phyloP scores from a whole-genome alignment of 1,139 yeast species.

The Hansenula lynferdii region DNA sequence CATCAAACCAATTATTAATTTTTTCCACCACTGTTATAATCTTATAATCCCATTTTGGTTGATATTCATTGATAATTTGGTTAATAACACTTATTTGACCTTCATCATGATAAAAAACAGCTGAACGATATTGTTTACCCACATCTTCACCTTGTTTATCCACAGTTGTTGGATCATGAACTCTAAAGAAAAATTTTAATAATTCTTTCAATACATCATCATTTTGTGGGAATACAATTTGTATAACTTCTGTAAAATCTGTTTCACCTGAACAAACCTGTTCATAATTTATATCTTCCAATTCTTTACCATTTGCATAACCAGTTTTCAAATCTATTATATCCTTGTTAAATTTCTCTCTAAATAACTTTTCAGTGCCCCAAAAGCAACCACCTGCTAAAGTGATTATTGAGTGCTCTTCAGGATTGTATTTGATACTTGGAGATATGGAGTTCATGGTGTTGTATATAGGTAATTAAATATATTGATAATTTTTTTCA shows the following conservation, averaged over 20 bases:
- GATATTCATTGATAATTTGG: constrained; percentile 36
- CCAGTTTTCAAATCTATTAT: constrained; percentile 77
- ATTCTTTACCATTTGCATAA: constrained; percentile 69
- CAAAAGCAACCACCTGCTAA: constrained; percentile 86
- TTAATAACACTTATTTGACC: constrained; percentile 41
- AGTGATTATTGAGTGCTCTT: constrained; percentile 44
- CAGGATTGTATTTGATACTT: constrained; percentile 29
- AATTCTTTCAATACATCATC: constrained; percentile 50
- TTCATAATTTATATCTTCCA: constrained; percentile 48
- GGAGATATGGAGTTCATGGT: constrained; percentile 27
- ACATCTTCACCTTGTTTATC: constrained; percentile 70
- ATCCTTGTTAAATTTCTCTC: constrained; percentile 60
- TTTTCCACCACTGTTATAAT: constrained; percentile 67
- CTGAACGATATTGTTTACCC: constrained; percentile 82
- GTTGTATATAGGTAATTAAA: too few relatives aligned
- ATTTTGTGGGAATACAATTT: constrained; percentile 66
- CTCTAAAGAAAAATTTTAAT: constrained; percentile 52
- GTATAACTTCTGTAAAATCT: constrained; percentile 67
- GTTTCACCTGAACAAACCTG: constrained; percentile 72
- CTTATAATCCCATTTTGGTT: constrained; percentile 46
- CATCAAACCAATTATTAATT: constrained; percentile 46
- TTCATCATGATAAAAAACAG: constrained; percentile 55
- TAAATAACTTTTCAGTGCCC: constrained; percentile 84
- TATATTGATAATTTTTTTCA: too few relatives aligned
- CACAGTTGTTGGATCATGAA: constrained; percentile 73